Base-by-base conservation (phyloP, 441 rosid species). In the Brassica balearica region DNA sequence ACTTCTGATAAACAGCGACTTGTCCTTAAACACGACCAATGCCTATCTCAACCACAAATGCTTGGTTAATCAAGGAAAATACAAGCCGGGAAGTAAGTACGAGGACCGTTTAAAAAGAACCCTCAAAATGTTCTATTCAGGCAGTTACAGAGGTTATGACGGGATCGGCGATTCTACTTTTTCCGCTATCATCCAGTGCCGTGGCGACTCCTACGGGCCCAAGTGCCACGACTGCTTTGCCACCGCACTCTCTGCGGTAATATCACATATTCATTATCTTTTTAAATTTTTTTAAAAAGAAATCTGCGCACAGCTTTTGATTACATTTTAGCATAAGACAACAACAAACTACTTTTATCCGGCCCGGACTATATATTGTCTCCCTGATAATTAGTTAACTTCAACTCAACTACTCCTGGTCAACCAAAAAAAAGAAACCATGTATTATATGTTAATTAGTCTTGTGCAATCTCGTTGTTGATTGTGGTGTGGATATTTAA, bases 1-100 rank as follows among this genome's bases (percentile, higher is more conserved):
- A 0, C 7, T 77, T 7, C 1, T 71, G 20, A 8, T 55, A 27
- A 43, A 20, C 4, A 70, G 5, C 1, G 75, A 63, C 11, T 77
- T 41, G 12, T 51, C 48, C 6, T 22, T 75, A 48, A 68, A 70
- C 75, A 22, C 11, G 43, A 69, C 69, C 6, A 77, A 77, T 34
- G 71, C 32, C 7, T 70, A 62, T 15, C 77, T 87, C 12, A 75
- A 73, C 75, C 90, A 88, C 64, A 59, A 86, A 9, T 92, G 94
- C 63, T 87, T 80, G 3, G 76, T 69, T 79, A 64, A 0, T 51
- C 41, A 86, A 15, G 85, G 81, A 5, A 86, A 84, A 68, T 90
- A 82, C 83, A 81, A 89, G 5, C 20, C 87, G 20, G 23, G 77
- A 55, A 66, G 76, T 77, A 79, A 81, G 12, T 85, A 84, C 56